These are phyloP conservation scores for Arthrinium phaeospermum DNA, from an alignment of 2,329 filamentous ascomycete species.

Conservation along the genomic window DNA sequence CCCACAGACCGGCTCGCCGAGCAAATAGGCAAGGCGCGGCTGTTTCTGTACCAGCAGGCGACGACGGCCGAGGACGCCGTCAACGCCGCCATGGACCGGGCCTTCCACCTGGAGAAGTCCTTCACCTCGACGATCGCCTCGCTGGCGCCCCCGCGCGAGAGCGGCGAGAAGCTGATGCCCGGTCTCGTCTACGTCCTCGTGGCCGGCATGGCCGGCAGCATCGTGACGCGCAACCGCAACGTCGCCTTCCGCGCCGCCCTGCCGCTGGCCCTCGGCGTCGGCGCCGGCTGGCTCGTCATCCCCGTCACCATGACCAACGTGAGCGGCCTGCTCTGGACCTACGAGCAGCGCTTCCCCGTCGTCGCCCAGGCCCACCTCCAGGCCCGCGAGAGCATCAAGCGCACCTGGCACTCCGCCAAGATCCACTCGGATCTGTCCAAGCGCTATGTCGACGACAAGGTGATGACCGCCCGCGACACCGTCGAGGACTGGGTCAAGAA, in stretches of 20 bases:
- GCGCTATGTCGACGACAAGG: constrained; percentile 79
- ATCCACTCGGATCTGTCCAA: constrained; percentile 75
- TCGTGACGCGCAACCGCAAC: constrained; percentile 86
- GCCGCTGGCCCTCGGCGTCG: constrained; percentile 80
- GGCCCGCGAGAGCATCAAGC: constrained; percentile 70
- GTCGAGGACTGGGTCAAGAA: constrained; percentile 92
- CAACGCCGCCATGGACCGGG: constrained; percentile 80
- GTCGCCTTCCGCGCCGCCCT: constrained; percentile 78
- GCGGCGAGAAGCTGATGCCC: constrained; percentile 87
- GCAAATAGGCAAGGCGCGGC: constrained; percentile 79
- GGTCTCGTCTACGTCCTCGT: constrained; percentile 92
- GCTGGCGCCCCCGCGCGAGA: constrained; percentile 83
- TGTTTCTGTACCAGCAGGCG: constrained; percentile 80
- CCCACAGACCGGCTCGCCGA: constrained; percentile 88
- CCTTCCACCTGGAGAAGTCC: constrained; percentile 84
- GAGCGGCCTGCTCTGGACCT: constrained; percentile 84
- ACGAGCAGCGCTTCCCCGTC: constrained; percentile 86
- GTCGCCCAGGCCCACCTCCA: constrained; percentile 81
- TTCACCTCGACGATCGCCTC: constrained; percentile 90
- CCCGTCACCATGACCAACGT: constrained; percentile 92
- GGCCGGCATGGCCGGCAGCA: constrained; percentile 92
- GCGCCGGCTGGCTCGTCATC: constrained; percentile 82
- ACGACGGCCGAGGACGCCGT: constrained; percentile 79
- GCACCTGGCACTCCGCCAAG: constrained; percentile 75
- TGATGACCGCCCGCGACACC: constrained; percentile 74